Base-by-base conservation (phyloP, 2,329 filamentous ascomycete genomes). In the Aspergillus brunneoviolaceus region DNA sequence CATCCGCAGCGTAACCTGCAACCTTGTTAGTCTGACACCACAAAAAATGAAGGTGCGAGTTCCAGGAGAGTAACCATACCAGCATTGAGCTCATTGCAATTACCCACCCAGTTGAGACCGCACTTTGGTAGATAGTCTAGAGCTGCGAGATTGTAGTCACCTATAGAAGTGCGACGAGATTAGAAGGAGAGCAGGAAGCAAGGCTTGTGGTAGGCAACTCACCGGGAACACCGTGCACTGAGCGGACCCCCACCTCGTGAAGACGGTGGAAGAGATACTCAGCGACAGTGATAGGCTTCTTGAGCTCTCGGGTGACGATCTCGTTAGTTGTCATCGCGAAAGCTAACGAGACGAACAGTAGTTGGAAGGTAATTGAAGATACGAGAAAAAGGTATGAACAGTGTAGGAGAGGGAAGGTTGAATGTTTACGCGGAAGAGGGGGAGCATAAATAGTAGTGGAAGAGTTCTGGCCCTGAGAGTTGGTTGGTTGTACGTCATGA, bases 1-100 rank as follows among this genome's bases (percentile, higher is more conserved):
- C 90, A 76, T 92, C 90, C n/a, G 90, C 88, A 29, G 89, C 89
- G 69, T 92, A 92, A 19, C 87, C 88, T 76, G 54, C 7, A 49
- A 6, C 55, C 49, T 19, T 33, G 27, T 45, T 11, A 50, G 49
- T 54, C 29, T 60, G 33, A 31, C 23, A 14, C 23, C 16, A 21
- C 55, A 19, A 48, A 1, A 57, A 35, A 49, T 48, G 12, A 14
- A 31, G 27, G 27, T 21, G 14, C 23, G 25, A 11, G 3, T n/a
- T n/a, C 21, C 27, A 23, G 9, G 2, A 16, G 29, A 5, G 19
- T 55, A 39, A 9, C 33, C 70, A 57, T 75, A 82, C 81, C 81
- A 57, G 83, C 83, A 70, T 86, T 85, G 56, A 87, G 78, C 71
- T 87, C 85, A 71, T 87, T 87, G 71, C 80, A 82, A 68, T 86